Evolutionary conservation across 2,329 filamentous ascomycete genomes (phyloP).

Genomic region (Fusarium tjaetaba): DNA sequence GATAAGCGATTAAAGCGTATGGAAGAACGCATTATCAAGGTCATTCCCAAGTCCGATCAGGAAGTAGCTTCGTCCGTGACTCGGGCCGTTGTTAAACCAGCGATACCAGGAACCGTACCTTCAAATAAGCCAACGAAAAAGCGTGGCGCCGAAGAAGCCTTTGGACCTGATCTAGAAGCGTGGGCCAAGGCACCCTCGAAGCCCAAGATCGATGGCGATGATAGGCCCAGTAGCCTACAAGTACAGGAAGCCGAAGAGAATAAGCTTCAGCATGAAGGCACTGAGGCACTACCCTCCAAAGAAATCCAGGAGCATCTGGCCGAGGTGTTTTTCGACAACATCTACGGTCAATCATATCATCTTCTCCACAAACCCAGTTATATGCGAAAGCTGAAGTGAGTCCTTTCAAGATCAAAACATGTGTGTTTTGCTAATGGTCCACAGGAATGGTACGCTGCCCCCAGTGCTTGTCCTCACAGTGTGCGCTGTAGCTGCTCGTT

Average conservation of each 20-base stretch:
- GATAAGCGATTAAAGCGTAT: conserved; percentile 95
- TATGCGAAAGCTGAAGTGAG: conserved; percentile 83
- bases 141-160: conserved; percentile 85
- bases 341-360: conserved; percentile 96
- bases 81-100: conserved; percentile 85
- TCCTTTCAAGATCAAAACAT: conserved; percentile 34
- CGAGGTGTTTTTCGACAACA: conserved; percentile 93
- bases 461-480: conserved; percentile 94
- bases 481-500: conserved; percentile 93
- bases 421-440: conserved; percentile 8
- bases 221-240: conserved; percentile 60
- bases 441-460: conserved; percentile 69
- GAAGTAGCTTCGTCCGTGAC: conserved; percentile 73
- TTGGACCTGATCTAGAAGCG: conserved; percentile 80
- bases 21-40: conserved; percentile 97
- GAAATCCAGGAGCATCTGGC: conserved; percentile 94
- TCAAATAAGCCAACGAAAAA: conserved; percentile 72
- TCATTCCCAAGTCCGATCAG: conserved; percentile 87
- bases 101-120: conserved; percentile 66
- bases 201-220: conserved; percentile 57
- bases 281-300: conserved; percentile 81
- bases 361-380: conserved; percentile 97
- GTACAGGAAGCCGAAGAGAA: conserved; percentile 77
- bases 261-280: conserved; percentile 82
- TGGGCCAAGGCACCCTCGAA: conserved; percentile 75